Conservation (phyloP, 208 protist species). For the Trypanosoma boissoni region DNA sequence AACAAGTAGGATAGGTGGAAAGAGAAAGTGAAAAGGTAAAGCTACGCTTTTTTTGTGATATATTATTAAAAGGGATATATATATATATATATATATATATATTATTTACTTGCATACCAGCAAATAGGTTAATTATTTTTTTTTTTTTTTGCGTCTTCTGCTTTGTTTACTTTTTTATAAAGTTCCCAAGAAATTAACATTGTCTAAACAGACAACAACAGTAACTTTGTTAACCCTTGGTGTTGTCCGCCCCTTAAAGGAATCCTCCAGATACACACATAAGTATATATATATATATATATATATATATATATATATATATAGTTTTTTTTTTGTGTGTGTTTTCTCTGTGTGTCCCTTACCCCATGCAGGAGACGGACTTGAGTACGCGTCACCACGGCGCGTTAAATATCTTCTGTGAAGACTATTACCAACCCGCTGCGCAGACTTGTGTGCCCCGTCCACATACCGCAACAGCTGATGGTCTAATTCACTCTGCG, state of each 20-base stretch:
- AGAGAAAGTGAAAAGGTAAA: not conserved
- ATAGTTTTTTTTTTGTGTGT: conserved; percentile 9
- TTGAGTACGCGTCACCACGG: too few relatives aligned
- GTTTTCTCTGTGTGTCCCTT: too few relatives aligned
- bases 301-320: conserved; percentile 12
- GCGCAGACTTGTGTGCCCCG: not conserved
- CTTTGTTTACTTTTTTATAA: not conserved
- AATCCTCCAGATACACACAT: conserved; percentile 4
- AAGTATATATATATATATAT: conserved; percentile 17
- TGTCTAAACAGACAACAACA: not conserved
- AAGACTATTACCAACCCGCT: not conserved
- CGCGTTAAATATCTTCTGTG: not conserved
- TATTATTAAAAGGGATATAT: not conserved
- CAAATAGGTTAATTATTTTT: not conserved
- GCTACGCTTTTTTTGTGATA: not conserved
- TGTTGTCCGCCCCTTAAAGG: not conserved
- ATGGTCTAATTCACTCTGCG: conserved; percentile 12
- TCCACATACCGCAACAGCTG: not conserved
- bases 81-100: conserved; percentile 5
- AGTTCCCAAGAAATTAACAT: not conserved
- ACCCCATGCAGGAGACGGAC: too few relatives aligned
- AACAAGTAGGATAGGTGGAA: not conserved
- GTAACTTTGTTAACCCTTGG: not conserved
- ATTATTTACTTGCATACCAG: not conserved
- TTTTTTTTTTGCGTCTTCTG: not conserved